Evolutionary conservation across 352 stramenopile genomes (phyloP), one percentile per base, ranked within the genome.

Genomic region (Phytophthora melonis): DNA sequence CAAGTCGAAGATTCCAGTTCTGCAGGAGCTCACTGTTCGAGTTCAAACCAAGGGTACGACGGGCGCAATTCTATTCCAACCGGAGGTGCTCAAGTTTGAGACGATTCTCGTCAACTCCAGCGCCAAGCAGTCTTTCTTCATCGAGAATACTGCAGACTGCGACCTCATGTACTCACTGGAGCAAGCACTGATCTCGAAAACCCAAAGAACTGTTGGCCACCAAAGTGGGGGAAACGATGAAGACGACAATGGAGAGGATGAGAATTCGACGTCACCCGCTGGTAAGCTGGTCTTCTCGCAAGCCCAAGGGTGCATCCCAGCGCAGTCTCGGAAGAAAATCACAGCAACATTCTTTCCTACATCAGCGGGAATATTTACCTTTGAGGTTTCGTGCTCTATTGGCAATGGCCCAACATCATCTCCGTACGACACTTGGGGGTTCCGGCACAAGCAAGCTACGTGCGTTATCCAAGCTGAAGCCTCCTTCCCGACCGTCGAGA

Each of bases 31-130:
- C 1, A 78, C 78, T 0, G 58, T 96, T 34, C 84, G 82, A 23
- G 73, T 97, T 0, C 76, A 93, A 56, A 93, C 85, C 2, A 90
- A 92, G 58, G 89, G 89, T 21, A 94, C 87, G 4, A 77, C 72
- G 25, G 90, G 90, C 27, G 90, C 90, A 23, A 80, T 97, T n/a
- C 25, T 80, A 4, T 98, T 98, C 54, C 83, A 95, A 50, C 93
- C 92, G 0, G 67, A 83, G 18, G 58, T 58, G 0, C 71, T 95
- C 5, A 70, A 79, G n/a, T 94, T 96, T 59, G 90, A 92, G 49
- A 93, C 91, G 18, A 91, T 96, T 47, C 77, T 98, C 23, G 89
- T 97, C 5, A 93, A 98, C 52, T 94, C 88, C 23, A 90, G 68
- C 56, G 72, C 83, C 14, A 89, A 87, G n/a, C 70, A 90, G 66